Percentiles rank a stretch among this genome's conserved stretches.
Evolutionary conservation across 176 grass and related monocot species (phyloP).

Genomic region (Alloteropsis semialata): DNA sequence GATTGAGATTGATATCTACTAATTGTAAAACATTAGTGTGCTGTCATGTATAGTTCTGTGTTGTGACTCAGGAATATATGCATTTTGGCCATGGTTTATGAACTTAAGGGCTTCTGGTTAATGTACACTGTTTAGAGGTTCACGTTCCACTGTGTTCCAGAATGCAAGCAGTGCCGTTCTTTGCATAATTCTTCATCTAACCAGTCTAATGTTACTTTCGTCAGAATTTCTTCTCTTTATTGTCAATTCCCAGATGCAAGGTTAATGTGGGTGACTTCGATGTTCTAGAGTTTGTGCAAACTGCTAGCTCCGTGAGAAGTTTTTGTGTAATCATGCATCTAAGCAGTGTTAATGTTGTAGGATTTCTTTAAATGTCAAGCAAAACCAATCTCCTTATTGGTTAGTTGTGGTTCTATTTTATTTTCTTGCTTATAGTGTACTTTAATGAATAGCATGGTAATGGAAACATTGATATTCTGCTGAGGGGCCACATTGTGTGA

Average conservation of each 20-base stretch:
- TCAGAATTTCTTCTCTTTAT: neutral
- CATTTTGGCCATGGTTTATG: neutral
- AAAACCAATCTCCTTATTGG: neutral
- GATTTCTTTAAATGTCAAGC: neutral
- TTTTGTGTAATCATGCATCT: neutral
- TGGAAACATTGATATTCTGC: neutral
- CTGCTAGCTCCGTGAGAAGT: neutral
- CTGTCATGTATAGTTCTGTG: slow-evolving; percentile 12
- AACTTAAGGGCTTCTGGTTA: neutral
- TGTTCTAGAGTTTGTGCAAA: neutral
- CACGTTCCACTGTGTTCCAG: neutral
- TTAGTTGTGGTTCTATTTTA: neutral
- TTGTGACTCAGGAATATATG: neutral
- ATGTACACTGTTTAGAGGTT: neutral
- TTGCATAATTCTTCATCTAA: neutral
- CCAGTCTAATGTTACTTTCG: neutral
- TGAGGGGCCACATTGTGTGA: too few species aligned
- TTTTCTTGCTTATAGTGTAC: neutral
- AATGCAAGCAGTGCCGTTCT: neutral
- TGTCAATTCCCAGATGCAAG: neutral
- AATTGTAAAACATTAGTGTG: neutral
- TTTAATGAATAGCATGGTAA: neutral
- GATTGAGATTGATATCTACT: neutral
- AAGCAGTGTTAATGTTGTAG: neutral
- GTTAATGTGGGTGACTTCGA: neutral